Conservation (phyloP, 2,329 filamentous ascomycete species). For the Xylariaceae sp. region DNA sequence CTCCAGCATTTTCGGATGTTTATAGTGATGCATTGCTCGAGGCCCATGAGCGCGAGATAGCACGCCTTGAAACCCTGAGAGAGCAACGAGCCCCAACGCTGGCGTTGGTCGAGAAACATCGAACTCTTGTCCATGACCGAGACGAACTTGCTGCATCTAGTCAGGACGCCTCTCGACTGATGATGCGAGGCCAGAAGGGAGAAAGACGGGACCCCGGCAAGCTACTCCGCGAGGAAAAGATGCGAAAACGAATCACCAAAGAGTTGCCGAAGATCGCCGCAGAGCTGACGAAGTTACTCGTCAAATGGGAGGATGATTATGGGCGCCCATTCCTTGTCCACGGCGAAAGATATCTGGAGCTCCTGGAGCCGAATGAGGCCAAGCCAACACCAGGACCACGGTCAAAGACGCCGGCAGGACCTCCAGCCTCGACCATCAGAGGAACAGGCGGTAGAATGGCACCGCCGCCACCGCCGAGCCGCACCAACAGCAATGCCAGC, state of each 20-base stretch:
- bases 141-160: conserved; percentile 86
- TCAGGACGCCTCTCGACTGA: conserved; percentile 89
- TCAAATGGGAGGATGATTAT: conserved; percentile 90
- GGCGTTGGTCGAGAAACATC: conserved; percentile 77
- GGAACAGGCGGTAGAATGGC: conserved; percentile 30
- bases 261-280: conserved; percentile 87
- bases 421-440: conserved; percentile 45
- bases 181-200: conserved; percentile 87
- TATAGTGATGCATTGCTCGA: conserved; percentile 94
- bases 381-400: conserved; percentile 58
- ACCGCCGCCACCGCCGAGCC: conserved; percentile 30
- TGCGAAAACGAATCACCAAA: conserved; percentile 95
- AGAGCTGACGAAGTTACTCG: conserved; percentile 78
- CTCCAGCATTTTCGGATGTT: conserved; percentile 93
- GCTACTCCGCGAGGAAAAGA: conserved; percentile 92
- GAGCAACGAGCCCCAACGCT: conserved; percentile 86
- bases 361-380: conserved; percentile 62
- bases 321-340: conserved; percentile 90
- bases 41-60: conserved; percentile 89
- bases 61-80: conserved; percentile 71
- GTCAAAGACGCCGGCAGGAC: conserved; percentile 71
- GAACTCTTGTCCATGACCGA: conserved; percentile 76
- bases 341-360: conserved; percentile 85
- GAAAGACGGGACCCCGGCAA: conserved; percentile 94
- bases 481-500: conserved; percentile 36